These are phyloP conservation scores for Daldinia sp. DNA, from an alignment of 2,329 filamentous ascomycete species.

Conservation along the genomic window DNA sequence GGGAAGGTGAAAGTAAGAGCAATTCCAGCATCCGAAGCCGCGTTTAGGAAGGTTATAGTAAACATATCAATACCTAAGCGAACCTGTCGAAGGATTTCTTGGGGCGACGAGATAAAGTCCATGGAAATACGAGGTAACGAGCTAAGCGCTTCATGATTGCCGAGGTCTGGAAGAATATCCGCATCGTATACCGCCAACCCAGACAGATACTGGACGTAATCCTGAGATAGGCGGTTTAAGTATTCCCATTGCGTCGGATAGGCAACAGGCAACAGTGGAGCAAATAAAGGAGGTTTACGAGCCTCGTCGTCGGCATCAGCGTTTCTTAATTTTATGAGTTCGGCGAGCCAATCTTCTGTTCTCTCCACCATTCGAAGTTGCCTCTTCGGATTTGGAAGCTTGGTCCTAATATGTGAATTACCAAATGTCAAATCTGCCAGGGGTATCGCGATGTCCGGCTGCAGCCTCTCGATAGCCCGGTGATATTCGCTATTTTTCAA, in stretches of 20 bases:
- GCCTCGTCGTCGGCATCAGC: slow-evolving; percentile 44
- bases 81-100: slow-evolving; percentile 79
- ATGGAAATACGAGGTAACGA: slow-evolving; percentile 78
- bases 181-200: slow-evolving; percentile 83
- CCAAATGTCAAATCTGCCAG: slow-evolving; percentile 75
- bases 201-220: slow-evolving; percentile 65
- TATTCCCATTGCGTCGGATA: slow-evolving; percentile 82
- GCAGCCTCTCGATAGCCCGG: slow-evolving; percentile 68
- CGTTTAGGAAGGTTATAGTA: slow-evolving; percentile 77
- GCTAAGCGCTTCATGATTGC: slow-evolving; percentile 60
- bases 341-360: slow-evolving; percentile 81
- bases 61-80: slow-evolving; percentile 81
- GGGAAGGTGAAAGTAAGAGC: slow-evolving; percentile 84
- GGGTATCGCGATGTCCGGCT: slow-evolving; percentile 82
- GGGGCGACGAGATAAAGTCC: slow-evolving; percentile 68
- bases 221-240: slow-evolving; percentile 72
- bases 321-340: slow-evolving; percentile 63
- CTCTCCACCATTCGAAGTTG: slow-evolving; percentile 84
- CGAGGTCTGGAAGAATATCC: slow-evolving; percentile 72
- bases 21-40: slow-evolving; percentile 82
- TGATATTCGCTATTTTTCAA: slow-evolving; percentile 75
- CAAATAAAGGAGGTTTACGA: slow-evolving; percentile 59
- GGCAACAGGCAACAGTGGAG: slow-evolving; percentile 77
- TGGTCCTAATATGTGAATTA: slow-evolving; percentile 41
- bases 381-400: slow-evolving; percentile 70